Conservation (phyloP, 306 rosid genomes). For the Medicago lupulina region DNA sequence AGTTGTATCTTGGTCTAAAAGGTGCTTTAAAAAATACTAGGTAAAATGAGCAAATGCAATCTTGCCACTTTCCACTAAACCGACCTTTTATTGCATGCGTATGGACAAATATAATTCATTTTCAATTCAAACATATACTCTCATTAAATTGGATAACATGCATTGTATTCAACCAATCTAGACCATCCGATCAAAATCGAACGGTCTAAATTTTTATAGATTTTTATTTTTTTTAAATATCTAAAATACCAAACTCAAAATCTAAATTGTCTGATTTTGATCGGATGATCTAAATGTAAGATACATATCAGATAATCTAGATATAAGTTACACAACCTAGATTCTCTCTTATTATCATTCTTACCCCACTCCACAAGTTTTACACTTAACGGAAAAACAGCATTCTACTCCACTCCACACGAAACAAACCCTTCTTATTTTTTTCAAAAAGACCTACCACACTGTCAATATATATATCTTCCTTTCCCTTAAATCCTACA, state of each 20-base stretch:
- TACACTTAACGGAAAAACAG: constrained; percentile 41
- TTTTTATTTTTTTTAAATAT: no score
- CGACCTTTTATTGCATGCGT: constrained; percentile 67
- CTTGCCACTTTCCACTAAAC: constrained; percentile 59
- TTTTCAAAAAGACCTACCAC: constrained; percentile 24
- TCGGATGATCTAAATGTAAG: neutral
- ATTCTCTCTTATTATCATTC: constrained; percentile 1
- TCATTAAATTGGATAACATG: neutral
- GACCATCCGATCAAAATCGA: no score
- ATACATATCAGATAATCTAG: no score
- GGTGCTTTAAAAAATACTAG: constrained; percentile 14
- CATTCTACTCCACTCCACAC: constrained; percentile 55
- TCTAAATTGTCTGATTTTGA: neutral
- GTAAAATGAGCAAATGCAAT: constrained; percentile 46
- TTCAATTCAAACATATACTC: constrained; percentile 27
- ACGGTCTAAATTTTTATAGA: neutral
- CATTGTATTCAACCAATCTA: no score
- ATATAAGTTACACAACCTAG: neutral
- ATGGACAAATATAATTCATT: constrained; percentile 58
- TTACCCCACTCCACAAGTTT: constrained; percentile 35
- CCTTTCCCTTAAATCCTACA: constrained; percentile 42
- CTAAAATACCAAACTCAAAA: neutral
- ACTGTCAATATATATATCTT: constrained; percentile 42
- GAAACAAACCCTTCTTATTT: constrained; percentile 47
- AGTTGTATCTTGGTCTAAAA: constrained; percentile 14